Percentiles rank a stretch among this genome's conserved stretches.
These are phyloP conservation scores for Voacanga thouarsii DNA, from an alignment of 257 asterid genomes.

Conservation along the genomic window DNA sequence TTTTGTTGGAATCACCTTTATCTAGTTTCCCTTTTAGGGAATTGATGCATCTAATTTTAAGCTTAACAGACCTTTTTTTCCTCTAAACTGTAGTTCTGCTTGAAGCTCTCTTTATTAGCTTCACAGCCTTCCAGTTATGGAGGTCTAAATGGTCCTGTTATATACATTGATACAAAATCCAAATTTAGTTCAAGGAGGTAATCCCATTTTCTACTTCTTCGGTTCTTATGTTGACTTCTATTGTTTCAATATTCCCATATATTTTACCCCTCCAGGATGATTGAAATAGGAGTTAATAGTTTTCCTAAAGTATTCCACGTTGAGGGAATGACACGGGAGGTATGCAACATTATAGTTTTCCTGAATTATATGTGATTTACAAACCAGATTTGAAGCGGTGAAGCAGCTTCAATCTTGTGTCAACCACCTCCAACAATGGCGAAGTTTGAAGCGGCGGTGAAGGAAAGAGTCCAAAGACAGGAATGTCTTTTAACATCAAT, in stretches of 20 bases:
- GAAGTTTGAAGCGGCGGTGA: no score
- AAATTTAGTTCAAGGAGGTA: slow-evolving; percentile 86
- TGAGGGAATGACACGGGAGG: slow-evolving; percentile 78
- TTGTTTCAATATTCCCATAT: not conserved
- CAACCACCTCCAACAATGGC: no score
- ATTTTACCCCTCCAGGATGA: slow-evolving; percentile 49
- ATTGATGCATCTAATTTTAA: slow-evolving; percentile 17
- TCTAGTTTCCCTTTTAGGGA: slow-evolving; percentile 1
- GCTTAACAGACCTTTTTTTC: slow-evolving; percentile 17
- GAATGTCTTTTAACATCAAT: no score
- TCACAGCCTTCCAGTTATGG: slow-evolving; percentile 69
- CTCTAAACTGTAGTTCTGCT: slow-evolving; percentile 54
- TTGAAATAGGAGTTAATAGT: slow-evolving; percentile 72
- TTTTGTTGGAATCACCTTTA: not conserved
- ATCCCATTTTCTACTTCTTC: slow-evolving; percentile 12
- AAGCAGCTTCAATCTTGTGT: no score
- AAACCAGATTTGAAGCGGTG: no score
- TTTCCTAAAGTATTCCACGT: slow-evolving; percentile 73
- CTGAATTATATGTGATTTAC: no score
- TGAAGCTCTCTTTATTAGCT: slow-evolving; percentile 77
- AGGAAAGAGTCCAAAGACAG: no score
- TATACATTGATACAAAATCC: slow-evolving; percentile 85
- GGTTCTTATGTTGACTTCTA: slow-evolving; percentile 1
- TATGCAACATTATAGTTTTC: slow-evolving; percentile 20
- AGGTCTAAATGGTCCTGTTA: slow-evolving; percentile 73